Percentiles rank a stretch among this genome's conserved stretches.
Evolutionary conservation across 169 alveolate species (phyloP).

Genomic region (Plasmodium gaboni): DNA sequence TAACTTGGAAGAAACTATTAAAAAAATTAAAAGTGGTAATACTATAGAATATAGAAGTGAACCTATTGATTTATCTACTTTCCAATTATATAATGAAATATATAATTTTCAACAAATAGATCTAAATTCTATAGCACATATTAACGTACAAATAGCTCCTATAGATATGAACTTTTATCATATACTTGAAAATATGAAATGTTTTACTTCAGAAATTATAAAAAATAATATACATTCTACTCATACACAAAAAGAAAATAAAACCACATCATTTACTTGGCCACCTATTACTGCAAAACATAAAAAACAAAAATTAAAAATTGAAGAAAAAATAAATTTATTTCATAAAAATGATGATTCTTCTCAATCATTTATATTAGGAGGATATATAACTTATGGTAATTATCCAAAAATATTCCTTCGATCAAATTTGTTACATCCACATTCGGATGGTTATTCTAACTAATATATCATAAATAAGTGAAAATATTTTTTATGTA

Average conservation of each 20-base stretch:
- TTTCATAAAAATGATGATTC: neutral
- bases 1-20: constrained; percentile 78
- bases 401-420: constrained; percentile 44
- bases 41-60: constrained; percentile 82
- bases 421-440: constrained; percentile 19
- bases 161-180: constrained; percentile 24
- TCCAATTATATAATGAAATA: constrained; percentile 24
- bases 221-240: constrained; percentile 50
- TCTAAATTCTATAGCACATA: constrained; percentile 36
- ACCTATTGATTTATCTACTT: constrained; percentile 55
- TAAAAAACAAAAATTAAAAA: neutral
- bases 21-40: constrained; percentile 80
- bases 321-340: neutral
- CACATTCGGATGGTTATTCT: constrained; percentile 53
- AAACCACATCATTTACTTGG: constrained; percentile 11
- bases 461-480: constrained; percentile 1
- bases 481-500: neutral
- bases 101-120: constrained; percentile 26
- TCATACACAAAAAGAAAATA: constrained; percentile 40
- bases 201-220: constrained; percentile 31
- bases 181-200: constrained; percentile 58
- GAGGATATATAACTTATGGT: constrained; percentile 41
- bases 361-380: constrained; percentile 53
- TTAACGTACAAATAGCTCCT: constrained; percentile 47
- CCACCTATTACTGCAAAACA: constrained; percentile 42